Evolutionary conservation across 2,329 filamentous ascomycete genomes (phyloP), one percentile per base, ranked within the genome.

Genomic region (Nannizzia gypsea): DNA sequence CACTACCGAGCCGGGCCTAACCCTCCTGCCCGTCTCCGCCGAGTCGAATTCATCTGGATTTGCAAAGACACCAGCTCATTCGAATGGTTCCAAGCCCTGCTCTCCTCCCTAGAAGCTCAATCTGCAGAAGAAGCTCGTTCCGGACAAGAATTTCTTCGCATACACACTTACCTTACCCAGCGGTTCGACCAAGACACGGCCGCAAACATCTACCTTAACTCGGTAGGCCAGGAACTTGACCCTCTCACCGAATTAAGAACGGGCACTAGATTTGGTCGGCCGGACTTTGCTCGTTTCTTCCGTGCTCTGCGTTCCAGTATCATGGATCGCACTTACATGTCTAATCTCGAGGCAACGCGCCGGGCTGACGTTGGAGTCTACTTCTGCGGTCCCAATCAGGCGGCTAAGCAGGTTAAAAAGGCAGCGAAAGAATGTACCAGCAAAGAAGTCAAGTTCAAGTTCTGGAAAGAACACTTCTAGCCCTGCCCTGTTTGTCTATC

Each of bases 11-110:
- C 93, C 64, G 84, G 86, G 15, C 91, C 92, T 6, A 93, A 96
- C 77, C 89, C 91, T 24, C 91, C 92, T 1, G 85, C 83, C 56
- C 89, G 92, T 70, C 85, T 99, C 54, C 88, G 90, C 62, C 87
- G 93, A 72, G 92, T 99, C 34, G 93, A 99, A 73, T 99, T 99
- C 75, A 95, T 99, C 78, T 99, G 93, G 93, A 87, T 97, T 57
- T 96, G 92, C 81, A 93, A 89, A 73, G 91, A 96, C 70, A 96
- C 91, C 0, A 88, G 83, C 36, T 96, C 91, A 0, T 99, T 99
- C 69, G 93, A 97, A 76, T 99, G 93, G 93, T 97, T 99, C 80
- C 93, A 99, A 72, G 90, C 88, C 1, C 84, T 99, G 0, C 82
- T 99, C 15, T 89, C 88, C 0, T 95, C 89, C 0, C 86, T 99